These are phyloP conservation scores for Candida saitoana DNA, from an alignment of 805 yeast genomes.

Conservation along the genomic window DNA sequence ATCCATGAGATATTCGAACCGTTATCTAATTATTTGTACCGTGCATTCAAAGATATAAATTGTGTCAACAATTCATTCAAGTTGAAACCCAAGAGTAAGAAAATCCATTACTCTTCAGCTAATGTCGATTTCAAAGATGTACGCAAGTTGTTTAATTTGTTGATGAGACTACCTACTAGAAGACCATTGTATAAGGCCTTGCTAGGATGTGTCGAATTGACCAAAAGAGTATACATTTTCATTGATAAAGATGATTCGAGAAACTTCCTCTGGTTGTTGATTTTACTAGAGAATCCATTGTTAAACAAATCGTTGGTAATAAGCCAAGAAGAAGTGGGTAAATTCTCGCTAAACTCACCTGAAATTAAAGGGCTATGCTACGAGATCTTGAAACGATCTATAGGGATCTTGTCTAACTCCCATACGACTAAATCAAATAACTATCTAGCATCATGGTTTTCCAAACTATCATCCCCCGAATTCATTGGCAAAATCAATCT, in stretches of 20 bases:
- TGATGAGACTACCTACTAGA: slow-evolving; percentile 53
- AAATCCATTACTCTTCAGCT: slow-evolving; percentile 40
- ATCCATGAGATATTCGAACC: slow-evolving; percentile 43
- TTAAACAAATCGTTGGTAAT: slow-evolving; percentile 45
- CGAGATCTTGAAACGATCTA: slow-evolving; percentile 61
- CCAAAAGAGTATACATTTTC: slow-evolving; percentile 45
- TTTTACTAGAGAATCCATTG: slow-evolving; percentile 67
- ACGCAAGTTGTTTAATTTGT: slow-evolving; percentile 39
- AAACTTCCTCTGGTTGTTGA: slow-evolving; percentile 55
- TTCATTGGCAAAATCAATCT: slow-evolving; percentile 59
- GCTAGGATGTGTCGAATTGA: slow-evolving; percentile 45
- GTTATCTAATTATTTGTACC: slow-evolving; percentile 44
- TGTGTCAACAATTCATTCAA: slow-evolving; percentile 56
- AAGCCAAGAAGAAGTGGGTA: slow-evolving; percentile 9
- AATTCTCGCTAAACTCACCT: slow-evolving; percentile 18
- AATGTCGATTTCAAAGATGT: slow-evolving; percentile 51
- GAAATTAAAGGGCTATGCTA: slow-evolving; percentile 58
- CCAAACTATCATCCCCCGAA: slow-evolving; percentile 36
- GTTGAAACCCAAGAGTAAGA: slow-evolving; percentile 18
- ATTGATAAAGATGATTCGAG: slow-evolving; percentile 36
- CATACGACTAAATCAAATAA: slow-evolving; percentile 34
- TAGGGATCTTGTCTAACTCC: slow-evolving; percentile 62
- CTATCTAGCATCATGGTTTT: slow-evolving; percentile 54
- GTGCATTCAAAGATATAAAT: slow-evolving; percentile 44
- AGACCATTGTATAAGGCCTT: slow-evolving; percentile 58